Evolutionary conservation across 306 rosid genomes (phyloP), one percentile per base, ranked within the genome.

Genomic region (Casuarina glauca): DNA sequence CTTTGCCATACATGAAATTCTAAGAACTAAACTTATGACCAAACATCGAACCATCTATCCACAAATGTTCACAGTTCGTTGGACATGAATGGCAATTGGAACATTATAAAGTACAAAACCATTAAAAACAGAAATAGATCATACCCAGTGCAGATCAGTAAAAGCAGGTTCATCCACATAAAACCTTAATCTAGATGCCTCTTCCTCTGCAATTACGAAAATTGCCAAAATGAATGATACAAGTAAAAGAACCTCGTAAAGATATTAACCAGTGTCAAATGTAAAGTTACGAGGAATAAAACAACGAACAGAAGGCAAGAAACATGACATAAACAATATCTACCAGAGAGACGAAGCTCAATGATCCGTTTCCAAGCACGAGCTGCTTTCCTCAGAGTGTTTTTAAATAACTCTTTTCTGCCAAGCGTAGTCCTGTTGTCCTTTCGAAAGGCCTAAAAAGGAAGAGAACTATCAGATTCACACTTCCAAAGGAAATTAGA

Each of bases 141-240:
- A 79, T 87, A 95, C 97, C 99, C 99, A 95, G 81, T 95, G 99
- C 82, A 95, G 97, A 90, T 95, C 99, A 13, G 91, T 93, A 86
- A 84, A 95, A 35, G 96, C 82, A 69, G 97, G 93, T 64, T 95
- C 87, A 54, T 95, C 99, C 58, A 93, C 92, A 78, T 72, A 91
- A 78, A 72, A 57, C 82, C 99, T 88, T 53, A 95, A 83, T 79
- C 60, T 86, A 20, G 76, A 62, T 74, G 99, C 97, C 82, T 95
- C 99, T 84, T 86, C 91, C 48, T 95, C 99, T 89, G 91, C 50
- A 78, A 77, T 45, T 42, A 60, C 49, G 64, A 17, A 78, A 85
- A 11, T 44, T 32, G 43, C 67, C 62, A 5, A 19, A 16, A 75
- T 76, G 42, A 67, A 76, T 79, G 41, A 73, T n/a, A 57, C 26